phyloP scores from a whole-genome alignment of 129 eudicot species.

The Lonicera japonica region DNA sequence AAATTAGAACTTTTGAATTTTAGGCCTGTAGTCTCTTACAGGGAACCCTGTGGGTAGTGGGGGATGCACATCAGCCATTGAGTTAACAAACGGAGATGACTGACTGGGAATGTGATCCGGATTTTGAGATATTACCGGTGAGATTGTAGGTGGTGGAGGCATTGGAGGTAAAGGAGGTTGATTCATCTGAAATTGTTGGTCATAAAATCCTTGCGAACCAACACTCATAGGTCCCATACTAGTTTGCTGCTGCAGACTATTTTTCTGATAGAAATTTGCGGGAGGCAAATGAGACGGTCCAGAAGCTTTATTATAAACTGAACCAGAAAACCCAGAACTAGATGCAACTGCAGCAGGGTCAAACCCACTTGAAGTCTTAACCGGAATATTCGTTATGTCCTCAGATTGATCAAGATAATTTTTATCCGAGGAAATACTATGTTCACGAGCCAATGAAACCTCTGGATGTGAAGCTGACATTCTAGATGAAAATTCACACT shows the following conservation, averaged over 20 bases:
- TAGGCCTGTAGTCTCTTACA: slow-evolving; percentile 25
- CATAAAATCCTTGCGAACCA: slow-evolving; percentile 36
- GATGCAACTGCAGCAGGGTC: too few relatives aligned
- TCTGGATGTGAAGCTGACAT: slow-evolving; percentile 69
- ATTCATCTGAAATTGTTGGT: slow-evolving; percentile 41
- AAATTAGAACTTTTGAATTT: background rate
- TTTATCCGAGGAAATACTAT: slow-evolving; percentile 72
- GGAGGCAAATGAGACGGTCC: slow-evolving; percentile 27
- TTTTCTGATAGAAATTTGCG: slow-evolving; percentile 31
- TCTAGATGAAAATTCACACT: slow-evolving; percentile 73
- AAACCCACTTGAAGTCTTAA: too few relatives aligned
- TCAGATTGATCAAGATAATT: slow-evolving; percentile 42
- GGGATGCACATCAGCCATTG: slow-evolving; percentile 41
- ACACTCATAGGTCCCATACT: slow-evolving; percentile 12
- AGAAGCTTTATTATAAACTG: slow-evolving; percentile 32
- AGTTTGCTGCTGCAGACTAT: slow-evolving; percentile 38
- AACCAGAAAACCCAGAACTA: slow-evolving; percentile 34
- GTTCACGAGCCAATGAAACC: slow-evolving; percentile 58
- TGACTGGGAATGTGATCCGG: slow-evolving; percentile 32
- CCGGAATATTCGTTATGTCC: slow-evolving; percentile 31
- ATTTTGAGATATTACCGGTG: slow-evolving; percentile 48
- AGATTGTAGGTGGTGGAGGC: slow-evolving; percentile 80
- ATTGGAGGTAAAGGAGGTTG: slow-evolving; percentile 95
- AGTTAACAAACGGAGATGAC: slow-evolving; percentile 35
- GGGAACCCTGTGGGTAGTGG: slow-evolving; percentile 54